Base-by-base conservation (phyloP, 2,329 filamentous ascomycete species). In the Cercospora zeae-maydis region DNA sequence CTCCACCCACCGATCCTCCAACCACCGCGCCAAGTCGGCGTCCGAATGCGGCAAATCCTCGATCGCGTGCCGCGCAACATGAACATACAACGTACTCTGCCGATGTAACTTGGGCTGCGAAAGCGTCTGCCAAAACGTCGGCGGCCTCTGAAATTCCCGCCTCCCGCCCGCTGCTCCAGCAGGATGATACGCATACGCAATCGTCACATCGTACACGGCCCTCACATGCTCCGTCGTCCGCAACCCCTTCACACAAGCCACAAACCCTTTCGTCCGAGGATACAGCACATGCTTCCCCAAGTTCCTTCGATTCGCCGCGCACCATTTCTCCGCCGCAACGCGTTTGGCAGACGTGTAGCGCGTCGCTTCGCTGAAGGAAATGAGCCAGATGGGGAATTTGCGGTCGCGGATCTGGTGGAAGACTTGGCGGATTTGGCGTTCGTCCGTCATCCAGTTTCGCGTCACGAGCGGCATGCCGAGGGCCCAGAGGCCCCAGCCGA, bases 381-480 rank as follows among this genome's bases (percentile, higher is more conserved):
- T 81, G 67, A 88, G 82, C 86, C 84, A 88, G 30, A 81, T 85
- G 11, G 84, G 84, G 80, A 82, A 85, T 54, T 77, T 77, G 62
- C 77, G 78, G 53, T 78, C 71, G 11, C 81, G 78, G 52, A 86
- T 82, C 16, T 83, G 82, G 6, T 76, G 70, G 70, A 88, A 88
- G 10, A 87, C 82, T 27, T 80, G 77, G 55, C 84, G 79, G 67
- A 88, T 78, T 74, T 87, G 84, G 14, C 72, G 73, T 70, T 80
- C 78, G 72, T 88, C 85, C 63, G 77, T 78, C 68, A 81, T 79
- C 85, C 86, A 88, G 59, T 83, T 82, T 58, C 85, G 77, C 69
- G 80, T 85, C 21, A 87, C 84, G 75, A 88, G 78, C 6, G 85
- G 85, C 83, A 88, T 86, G 2, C 84, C 84, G 79, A 87, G 85